Evolutionary conservation across 163 green algal genomes (phyloP), one percentile per base, ranked within the genome.

Genomic region (Chlorella variabilis): DNA sequence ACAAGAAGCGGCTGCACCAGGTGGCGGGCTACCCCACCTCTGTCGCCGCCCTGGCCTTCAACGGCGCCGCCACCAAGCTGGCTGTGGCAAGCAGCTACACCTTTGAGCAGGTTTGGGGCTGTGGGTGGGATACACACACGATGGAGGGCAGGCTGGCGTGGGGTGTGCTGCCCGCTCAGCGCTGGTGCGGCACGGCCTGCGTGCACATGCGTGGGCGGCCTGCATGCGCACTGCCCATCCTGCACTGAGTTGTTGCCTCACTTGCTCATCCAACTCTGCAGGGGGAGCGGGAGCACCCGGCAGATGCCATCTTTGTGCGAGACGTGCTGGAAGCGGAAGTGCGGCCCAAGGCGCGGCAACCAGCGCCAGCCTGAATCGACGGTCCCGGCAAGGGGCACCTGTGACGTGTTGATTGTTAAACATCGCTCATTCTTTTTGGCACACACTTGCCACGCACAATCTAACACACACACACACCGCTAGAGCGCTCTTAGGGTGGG

Each of bases 1-100:
- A 98, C 86, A 97, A 98, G 87, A 98, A 98, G 88, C 90, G 94
- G 33, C 87, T 98, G 23, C 95, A 92, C 79, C 93, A 97, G 87
- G 88, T 89, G 34, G 9, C 51, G 0, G 82, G 87, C 11, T 98
- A 98, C 86, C 92, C 92, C 41, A 97, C 94, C 4, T 92, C 83
- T 34, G 87, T 98, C 0, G 89, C 94, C 0, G 92, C 93, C 3
- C 85, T 98, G 69, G 89, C 92, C 11, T 98, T 98, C 87, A 94
- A 80, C 56, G 68, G 51, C n/a, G 80, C 92, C 17, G 94, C 93
- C 42, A 85, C 73, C 9, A 65, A 91, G 71, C 86, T 98, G 39
- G 96, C 95, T 6, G 90, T 98, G 13, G 96, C 95, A 0, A 78
- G 90, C 31, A 95, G 88, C 79, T 98, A 98, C 87, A 92, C 90